A percentile compares a stretch with the other conserved stretches of the same genome.
These are phyloP conservation scores for Suillus brevipes DNA, from an alignment of 768 basidiomycete species.

Conservation along the genomic window DNA sequence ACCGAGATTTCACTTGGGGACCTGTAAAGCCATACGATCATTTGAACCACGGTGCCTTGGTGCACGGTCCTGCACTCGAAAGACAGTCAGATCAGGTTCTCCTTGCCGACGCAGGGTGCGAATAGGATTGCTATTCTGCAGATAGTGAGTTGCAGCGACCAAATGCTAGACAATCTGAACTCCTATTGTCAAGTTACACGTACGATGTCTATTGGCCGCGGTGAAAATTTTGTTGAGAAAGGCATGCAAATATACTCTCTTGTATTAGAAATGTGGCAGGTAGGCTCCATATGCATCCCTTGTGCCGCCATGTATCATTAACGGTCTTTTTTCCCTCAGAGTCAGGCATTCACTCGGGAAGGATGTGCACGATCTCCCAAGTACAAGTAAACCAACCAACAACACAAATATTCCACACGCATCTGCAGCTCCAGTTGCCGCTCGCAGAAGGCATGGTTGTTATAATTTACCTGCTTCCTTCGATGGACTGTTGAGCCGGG, in stretches of 20 bases:
- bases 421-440: conserved; percentile 75
- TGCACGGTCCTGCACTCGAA: conserved; percentile 34
- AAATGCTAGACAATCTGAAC: conserved; percentile 23
- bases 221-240: conserved; percentile 82
- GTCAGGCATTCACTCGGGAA: conserved; percentile 87
- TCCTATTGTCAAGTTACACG: conserved; percentile 62
- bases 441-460: conserved; percentile 83
- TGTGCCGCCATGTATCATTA: conserved; percentile 42
- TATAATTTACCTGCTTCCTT: conserved; percentile 36
- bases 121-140: conserved; percentile 62
- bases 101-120: conserved; percentile 93
- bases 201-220: conserved; percentile 91
- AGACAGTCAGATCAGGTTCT: conserved; percentile 63
- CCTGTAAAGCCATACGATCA: conserved; percentile 60
- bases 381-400: conserved; percentile 67
- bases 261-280: conserved; percentile 88
- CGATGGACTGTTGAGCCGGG: conserved; percentile 86
- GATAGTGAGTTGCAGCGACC: conserved; percentile 47
- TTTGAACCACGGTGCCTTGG: conserved; percentile 49
- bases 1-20: conserved; percentile 83
- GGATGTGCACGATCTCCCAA: conserved; percentile 91
- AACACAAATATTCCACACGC: conserved; percentile 66
- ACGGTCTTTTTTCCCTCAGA: conserved; percentile 91
- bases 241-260: conserved; percentile 82
- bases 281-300: conserved; percentile 26